These are phyloP conservation scores for Geranium brycei DNA, from an alignment of 345 rosid species.

Conservation along the genomic window DNA sequence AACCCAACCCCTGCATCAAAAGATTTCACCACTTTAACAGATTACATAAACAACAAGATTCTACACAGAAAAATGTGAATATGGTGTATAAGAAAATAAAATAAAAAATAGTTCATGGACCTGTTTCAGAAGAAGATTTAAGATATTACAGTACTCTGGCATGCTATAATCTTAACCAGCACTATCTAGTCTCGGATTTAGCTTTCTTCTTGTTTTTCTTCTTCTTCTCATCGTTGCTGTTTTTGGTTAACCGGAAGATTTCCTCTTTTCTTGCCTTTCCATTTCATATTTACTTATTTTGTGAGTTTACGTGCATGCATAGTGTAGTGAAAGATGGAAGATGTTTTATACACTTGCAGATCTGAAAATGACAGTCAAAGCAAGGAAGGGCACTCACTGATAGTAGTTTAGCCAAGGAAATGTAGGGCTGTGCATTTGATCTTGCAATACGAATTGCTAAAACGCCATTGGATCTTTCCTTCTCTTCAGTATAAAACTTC, in stretches of 20 bases:
- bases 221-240: too few species aligned
- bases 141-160: neutral
- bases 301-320: too few species aligned
- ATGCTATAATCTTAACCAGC: too few species aligned
- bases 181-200: too few species aligned
- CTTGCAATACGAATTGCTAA: slow-evolving; percentile 42
- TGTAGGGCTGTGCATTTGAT: slow-evolving; percentile 41
- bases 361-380: neutral
- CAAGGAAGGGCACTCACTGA: slow-evolving; percentile 40
- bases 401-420: slow-evolving; percentile 39
- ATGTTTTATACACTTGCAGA: neutral
- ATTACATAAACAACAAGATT: neutral
- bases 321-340: too few species aligned
- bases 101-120: neutral
- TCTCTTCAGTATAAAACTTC: slow-evolving; percentile 57
- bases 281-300: too few species aligned
- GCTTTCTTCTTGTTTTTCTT: too few species aligned
- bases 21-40: neutral
- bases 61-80: too few species aligned
- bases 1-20: neutral
- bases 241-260: too few species aligned
- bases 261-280: too few species aligned
- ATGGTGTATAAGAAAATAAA: too few species aligned
- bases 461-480: slow-evolving; percentile 54
- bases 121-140: neutral